These are phyloP conservation scores for Thelephora terrestris DNA, from an alignment of 1,284 basidiomycete species.

Conservation along the genomic window DNA sequence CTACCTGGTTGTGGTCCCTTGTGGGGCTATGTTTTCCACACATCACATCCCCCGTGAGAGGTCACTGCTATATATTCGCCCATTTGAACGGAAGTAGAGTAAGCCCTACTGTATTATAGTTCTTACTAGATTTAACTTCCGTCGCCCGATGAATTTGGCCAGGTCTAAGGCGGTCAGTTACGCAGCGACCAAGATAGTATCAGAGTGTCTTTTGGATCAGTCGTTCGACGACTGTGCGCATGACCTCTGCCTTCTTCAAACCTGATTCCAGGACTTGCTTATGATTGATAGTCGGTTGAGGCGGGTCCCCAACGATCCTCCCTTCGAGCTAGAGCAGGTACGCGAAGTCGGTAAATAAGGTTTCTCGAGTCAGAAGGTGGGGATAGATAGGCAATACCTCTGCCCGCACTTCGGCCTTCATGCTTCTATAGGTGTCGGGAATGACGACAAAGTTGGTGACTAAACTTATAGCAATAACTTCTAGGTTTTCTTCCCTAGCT, in stretches of 20 bases:
- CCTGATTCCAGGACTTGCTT: conserved; percentile 73
- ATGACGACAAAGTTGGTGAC: conserved; percentile 80
- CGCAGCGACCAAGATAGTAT: no score
- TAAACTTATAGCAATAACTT: conserved; percentile 67
- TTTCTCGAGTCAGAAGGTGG: conserved; percentile 4
- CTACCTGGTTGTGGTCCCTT: no score
- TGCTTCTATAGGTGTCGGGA: conserved; percentile 55
- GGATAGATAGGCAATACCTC: conserved; percentile 38
- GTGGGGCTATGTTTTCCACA: no score
- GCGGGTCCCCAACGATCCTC: conserved; percentile 31
- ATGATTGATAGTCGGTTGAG: conserved; percentile 56
- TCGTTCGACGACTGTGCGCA: conserved; percentile 55
- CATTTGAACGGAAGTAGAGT: no score
- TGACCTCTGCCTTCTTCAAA: conserved; percentile 55
- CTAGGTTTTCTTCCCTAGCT: conserved; percentile 63
- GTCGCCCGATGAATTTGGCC: no score
- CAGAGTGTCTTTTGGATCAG: conserved; percentile 36
- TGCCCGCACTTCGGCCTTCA: conserved; percentile 61
- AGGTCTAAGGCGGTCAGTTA: no score
- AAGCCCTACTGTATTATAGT: no score
- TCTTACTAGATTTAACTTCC: no score
- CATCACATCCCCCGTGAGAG: no score
- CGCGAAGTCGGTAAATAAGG: not conserved
- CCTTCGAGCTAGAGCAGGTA: conserved; percentile 45
- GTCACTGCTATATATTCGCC: no score